Percentiles rank a stretch among this genome's conserved stretches.
These are phyloP conservation scores for Nemania serpens DNA, from an alignment of 2,329 filamentous ascomycete species.

Conservation along the genomic window DNA sequence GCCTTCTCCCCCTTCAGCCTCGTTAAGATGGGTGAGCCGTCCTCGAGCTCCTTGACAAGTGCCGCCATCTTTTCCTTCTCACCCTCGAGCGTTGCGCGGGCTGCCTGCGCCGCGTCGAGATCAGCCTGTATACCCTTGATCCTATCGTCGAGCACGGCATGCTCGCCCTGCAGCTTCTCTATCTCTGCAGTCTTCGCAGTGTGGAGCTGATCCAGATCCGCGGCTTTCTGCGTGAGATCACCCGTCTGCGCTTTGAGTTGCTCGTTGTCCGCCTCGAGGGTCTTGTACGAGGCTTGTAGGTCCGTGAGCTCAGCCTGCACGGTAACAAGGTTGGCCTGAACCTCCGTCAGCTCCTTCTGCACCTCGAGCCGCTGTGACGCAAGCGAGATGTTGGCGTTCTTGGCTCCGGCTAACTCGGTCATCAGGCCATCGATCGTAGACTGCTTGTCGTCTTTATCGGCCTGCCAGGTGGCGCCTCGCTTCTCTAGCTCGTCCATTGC, in stretches of 20 bases:
- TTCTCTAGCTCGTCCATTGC: conserved; percentile 30
- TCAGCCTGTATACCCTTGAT: conserved; percentile 36
- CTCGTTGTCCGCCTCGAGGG: conserved; percentile 35
- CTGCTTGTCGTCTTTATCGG: conserved; percentile 35
- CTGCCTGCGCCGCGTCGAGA: conserved; percentile 34
- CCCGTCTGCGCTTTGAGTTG: conserved; percentile 32
- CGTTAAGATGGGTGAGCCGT: conserved; percentile 27
- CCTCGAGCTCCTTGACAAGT: conserved; percentile 34
- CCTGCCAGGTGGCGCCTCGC: conserved; percentile 30
- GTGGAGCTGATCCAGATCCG: conserved; percentile 36
- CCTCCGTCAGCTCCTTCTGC: conserved; percentile 28
- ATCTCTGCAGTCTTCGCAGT: conserved; percentile 27
- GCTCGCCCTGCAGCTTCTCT: conserved; percentile 33
- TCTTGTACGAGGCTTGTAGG: conserved; percentile 31
- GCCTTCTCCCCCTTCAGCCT: conserved; percentile 36
- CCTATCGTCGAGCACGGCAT: conserved; percentile 34
- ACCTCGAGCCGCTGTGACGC: conserved; percentile 34
- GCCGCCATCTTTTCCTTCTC: conserved; percentile 34
- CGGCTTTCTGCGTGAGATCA: conserved; percentile 33
- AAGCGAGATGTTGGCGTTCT: conserved; percentile 39
- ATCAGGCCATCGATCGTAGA: conserved; percentile 34
- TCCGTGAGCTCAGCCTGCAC: conserved; percentile 33
- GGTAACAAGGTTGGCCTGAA: conserved; percentile 31
- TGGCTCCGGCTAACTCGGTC: conserved; percentile 37
- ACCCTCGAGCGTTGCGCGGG: conserved; percentile 27